Conservation (phyloP, 2,329 filamentous ascomycete species). For the Endocalyx cinctus region DNA sequence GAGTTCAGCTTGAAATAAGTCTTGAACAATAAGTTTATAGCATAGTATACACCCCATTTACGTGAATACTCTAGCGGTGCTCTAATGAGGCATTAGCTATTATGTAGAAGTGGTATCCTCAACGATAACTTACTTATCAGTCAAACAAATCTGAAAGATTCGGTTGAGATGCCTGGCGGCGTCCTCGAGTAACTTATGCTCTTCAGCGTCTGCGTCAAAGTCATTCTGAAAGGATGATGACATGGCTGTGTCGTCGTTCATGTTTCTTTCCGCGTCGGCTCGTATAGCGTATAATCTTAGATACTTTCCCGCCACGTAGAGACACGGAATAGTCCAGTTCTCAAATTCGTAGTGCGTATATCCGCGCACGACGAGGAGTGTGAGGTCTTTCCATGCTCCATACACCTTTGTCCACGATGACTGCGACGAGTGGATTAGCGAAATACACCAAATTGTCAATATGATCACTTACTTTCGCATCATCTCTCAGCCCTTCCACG, state of each 20-base stretch:
- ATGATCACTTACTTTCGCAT: slow-evolving; percentile 24
- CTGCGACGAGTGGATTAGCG: slow-evolving; percentile 11
- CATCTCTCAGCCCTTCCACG: slow-evolving; percentile 48
- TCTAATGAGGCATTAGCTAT: slow-evolving; percentile 39
- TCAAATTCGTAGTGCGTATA: slow-evolving; percentile 74
- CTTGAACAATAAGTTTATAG: slow-evolving; percentile 94
- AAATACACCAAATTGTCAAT: background rate
- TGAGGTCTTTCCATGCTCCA: slow-evolving; percentile 81
- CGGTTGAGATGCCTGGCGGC: slow-evolving; percentile 86
- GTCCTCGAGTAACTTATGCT: slow-evolving; percentile 83
- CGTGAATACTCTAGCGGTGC: slow-evolving; percentile 81
- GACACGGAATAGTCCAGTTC: slow-evolving; percentile 86
- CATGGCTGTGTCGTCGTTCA: slow-evolving; percentile 30
- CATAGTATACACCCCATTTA: slow-evolving; percentile 97
- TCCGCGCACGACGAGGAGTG: slow-evolving; percentile 71
- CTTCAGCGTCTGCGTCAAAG: slow-evolving; percentile 68
- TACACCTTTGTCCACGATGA: slow-evolving; percentile 81
- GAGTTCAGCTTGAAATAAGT: slow-evolving; percentile 96
- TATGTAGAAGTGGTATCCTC: background rate
- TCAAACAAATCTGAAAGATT: slow-evolving; percentile 86
- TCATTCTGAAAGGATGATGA: slow-evolving; percentile 67
- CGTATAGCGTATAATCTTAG: slow-evolving; percentile 84
- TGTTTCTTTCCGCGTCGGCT: slow-evolving; percentile 67
- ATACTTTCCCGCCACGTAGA: slow-evolving; percentile 85
- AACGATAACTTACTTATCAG: slow-evolving; percentile 64